phyloP scores from a whole-genome alignment of 1,284 basidiomycete genomes.

The Lignosus rhinocerotis region DNA sequence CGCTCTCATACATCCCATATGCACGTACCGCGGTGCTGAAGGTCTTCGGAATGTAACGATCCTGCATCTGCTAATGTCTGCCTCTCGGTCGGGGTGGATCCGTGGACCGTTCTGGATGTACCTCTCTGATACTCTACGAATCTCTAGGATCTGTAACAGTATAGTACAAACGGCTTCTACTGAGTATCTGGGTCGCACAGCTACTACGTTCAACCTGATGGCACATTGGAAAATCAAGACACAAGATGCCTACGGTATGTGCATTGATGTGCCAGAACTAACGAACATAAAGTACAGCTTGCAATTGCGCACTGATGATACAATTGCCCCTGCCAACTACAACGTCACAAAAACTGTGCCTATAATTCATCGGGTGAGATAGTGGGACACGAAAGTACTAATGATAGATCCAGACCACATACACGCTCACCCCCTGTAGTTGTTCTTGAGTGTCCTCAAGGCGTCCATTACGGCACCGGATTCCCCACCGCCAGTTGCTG shows the following conservation, averaged over 20 bases:
- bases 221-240: too few relatives aligned
- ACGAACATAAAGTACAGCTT: neutral
- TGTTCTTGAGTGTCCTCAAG: constrained; percentile 85
- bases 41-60: constrained; percentile 51
- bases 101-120: constrained; percentile 4
- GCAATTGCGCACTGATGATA: neutral
- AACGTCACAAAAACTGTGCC: constrained; percentile 2
- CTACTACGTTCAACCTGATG: too few relatives aligned
- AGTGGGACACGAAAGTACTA: neutral
- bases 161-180: neutral
- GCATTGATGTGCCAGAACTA: neutral
- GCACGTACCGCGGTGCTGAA: constrained; percentile 74
- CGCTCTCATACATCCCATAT: constrained; percentile 84
- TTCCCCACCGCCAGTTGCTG: constrained; percentile 50
- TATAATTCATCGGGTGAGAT: constrained; percentile 1
- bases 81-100: neutral
- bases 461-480: constrained; percentile 67
- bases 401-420: constrained; percentile 1
- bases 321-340: neutral
- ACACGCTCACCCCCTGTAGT: constrained; percentile 54
- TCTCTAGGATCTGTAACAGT: constrained; percentile 13
- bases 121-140: constrained; percentile 4
- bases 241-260: too few relatives aligned
- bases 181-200: too few relatives aligned
- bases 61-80: neutral